Evolutionary conservation across 371 early-diverging fungal species (phyloP).

Genomic region (Mucor plumbeus): DNA sequence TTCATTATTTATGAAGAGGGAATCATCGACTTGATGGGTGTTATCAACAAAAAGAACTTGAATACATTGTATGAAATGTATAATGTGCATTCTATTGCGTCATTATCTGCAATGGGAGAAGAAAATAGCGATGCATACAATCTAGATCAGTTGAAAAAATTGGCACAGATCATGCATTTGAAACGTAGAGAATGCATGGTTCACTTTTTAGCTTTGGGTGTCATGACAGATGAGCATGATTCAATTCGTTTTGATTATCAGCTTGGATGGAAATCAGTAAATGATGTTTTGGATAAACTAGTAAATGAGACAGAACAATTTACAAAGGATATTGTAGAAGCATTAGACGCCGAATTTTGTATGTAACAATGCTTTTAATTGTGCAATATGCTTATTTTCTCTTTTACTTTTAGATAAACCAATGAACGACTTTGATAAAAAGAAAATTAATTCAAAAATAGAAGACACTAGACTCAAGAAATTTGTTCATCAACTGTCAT

Average conservation of each 20-base stretch:
- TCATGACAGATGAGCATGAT: slow-evolving; percentile 42
- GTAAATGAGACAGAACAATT: slow-evolving; percentile 36
- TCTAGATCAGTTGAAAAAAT: slow-evolving; percentile 45
- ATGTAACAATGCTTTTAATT: slow-evolving; percentile 12
- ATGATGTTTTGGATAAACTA: slow-evolving; percentile 34
- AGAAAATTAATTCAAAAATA: slow-evolving; percentile 17
- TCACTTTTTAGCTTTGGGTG: slow-evolving; percentile 45
- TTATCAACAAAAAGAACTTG: slow-evolving; percentile 39
- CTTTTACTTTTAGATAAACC: slow-evolving; percentile 34
- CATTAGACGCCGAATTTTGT: slow-evolving; percentile 48
- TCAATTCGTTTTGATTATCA: slow-evolving; percentile 36
- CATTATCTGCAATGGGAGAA: slow-evolving; percentile 40
- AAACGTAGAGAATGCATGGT: slow-evolving; percentile 58
- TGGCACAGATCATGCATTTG: slow-evolving; percentile 49
- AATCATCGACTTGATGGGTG: slow-evolving; percentile 46
- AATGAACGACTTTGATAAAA: slow-evolving; percentile 20
- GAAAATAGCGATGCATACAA: slow-evolving; percentile 23
- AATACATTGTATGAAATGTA: slow-evolving; percentile 52
- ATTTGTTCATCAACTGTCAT: slow-evolving; percentile 48
- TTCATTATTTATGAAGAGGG: slow-evolving; percentile 50
- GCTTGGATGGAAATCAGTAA: slow-evolving; percentile 38
- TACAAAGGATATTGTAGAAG: slow-evolving; percentile 33
- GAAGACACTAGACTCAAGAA: slow-evolving; percentile 34
- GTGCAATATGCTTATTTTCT: too few species aligned
- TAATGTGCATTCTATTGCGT: slow-evolving; percentile 46